Conservation (phyloP, 1,284 basidiomycete species). For the Sporisorium iseilematis-ciliati region DNA sequence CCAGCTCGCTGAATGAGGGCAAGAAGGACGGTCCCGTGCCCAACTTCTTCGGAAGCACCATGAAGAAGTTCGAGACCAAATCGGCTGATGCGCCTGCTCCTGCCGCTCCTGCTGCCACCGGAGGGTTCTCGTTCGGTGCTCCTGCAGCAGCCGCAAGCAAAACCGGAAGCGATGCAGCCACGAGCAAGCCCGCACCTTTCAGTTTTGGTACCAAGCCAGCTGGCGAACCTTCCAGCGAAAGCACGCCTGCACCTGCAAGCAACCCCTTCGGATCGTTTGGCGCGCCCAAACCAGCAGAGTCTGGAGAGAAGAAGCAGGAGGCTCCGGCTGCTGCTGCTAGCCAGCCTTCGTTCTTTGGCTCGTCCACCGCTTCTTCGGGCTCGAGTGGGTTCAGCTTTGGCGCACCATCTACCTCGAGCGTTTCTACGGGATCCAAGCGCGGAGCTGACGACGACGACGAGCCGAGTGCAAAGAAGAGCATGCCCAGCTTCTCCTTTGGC, state of each 20-base stretch:
- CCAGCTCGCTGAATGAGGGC: conserved; percentile 27
- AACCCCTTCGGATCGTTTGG: conserved; percentile 19
- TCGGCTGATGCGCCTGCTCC: conserved; percentile 9
- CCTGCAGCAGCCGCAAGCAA: conserved; percentile 8
- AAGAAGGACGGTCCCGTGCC: conserved; percentile 64
- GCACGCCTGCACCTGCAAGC: conserved; percentile 2
- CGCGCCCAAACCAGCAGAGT: conserved; percentile 11
- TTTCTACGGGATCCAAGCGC: conserved; percentile 27
- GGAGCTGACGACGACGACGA: conserved; percentile 32
- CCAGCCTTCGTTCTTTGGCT: conserved; percentile 45
- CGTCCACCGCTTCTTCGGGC: conserved; percentile 10
- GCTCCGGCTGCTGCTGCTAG: conserved; percentile 5
- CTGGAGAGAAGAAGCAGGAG: conserved; percentile 19
- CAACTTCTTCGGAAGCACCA: conserved; percentile 59
- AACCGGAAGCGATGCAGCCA: not conserved
- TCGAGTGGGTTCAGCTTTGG: conserved; percentile 50
- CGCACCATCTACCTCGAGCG: conserved; percentile 17
- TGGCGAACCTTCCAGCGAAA: conserved; percentile 1
- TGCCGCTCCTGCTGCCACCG: conserved; percentile 9
- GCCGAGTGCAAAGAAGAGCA: conserved; percentile 41
- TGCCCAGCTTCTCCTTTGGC: conserved; percentile 52
- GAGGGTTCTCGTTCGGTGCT: conserved; percentile 20
- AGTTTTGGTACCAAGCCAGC: conserved; percentile 40
- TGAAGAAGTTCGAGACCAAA: conserved; percentile 48
- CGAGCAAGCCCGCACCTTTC: conserved; percentile 19